Evolutionary conservation across 352 stramenopile species (phyloP).

Genomic region (Globisporangium carolinianum): DNA sequence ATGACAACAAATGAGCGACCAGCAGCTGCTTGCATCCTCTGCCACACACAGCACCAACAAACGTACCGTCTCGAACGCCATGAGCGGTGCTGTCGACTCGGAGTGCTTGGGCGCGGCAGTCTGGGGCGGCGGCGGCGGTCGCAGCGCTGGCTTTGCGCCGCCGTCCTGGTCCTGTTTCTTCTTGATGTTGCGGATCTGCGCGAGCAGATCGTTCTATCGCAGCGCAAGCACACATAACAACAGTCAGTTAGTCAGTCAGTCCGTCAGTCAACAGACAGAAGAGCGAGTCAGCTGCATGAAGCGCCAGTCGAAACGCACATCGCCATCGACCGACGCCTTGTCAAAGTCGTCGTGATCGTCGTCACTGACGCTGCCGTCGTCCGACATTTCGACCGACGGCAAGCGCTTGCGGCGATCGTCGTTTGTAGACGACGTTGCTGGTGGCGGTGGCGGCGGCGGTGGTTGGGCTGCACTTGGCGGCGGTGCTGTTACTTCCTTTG

Average conservation of each 20-base stretch:
- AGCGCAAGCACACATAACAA: background rate
- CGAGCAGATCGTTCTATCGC: background rate
- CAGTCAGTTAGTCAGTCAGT: background rate
- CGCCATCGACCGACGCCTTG: slow-evolving; percentile 60
- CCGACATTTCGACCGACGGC: slow-evolving; percentile 74
- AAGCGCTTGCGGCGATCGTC: slow-evolving; percentile 30
- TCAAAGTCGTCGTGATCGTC: slow-evolving; percentile 26
- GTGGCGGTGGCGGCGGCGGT: slow-evolving; percentile 7
- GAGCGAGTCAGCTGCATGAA: background rate
- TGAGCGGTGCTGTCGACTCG: slow-evolving; percentile 47
- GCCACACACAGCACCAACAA: background rate
- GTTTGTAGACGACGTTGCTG: background rate
- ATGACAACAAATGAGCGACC: slow-evolving; percentile 1
- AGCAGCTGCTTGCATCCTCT: too few species aligned
- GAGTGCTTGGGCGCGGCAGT: slow-evolving; percentile 28
- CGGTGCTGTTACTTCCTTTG: slow-evolving; percentile 58
- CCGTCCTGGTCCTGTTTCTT: slow-evolving; percentile 1
- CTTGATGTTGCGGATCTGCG: background rate
- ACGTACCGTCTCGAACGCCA: slow-evolving; percentile 56
- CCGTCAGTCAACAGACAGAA: background rate
- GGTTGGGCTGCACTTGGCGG: background rate
- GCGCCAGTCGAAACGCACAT: slow-evolving; percentile 17
- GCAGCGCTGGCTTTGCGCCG: slow-evolving; percentile 3
- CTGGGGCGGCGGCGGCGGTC: slow-evolving; percentile 36
- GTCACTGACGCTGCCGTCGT: slow-evolving; percentile 64